These are phyloP conservation scores for Cyanidiococcus yangmingshanensis DNA, from an alignment of 23 red algal species.

Conservation along the genomic window DNA sequence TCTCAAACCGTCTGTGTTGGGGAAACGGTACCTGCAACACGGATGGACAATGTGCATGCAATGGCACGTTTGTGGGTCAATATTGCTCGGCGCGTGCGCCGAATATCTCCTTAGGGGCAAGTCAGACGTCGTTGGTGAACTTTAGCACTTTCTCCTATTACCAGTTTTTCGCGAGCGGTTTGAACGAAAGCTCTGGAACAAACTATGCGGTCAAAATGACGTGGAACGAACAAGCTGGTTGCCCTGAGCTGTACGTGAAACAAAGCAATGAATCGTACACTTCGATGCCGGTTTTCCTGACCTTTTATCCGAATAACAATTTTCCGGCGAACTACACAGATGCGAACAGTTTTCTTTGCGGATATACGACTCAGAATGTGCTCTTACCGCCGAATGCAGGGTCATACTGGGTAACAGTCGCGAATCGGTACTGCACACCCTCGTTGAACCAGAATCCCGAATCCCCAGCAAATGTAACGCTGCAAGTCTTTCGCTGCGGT, in stretches of 20 bases:
- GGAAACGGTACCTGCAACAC: background rate
- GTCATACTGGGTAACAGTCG: background rate
- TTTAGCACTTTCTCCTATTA: constrained; percentile 6
- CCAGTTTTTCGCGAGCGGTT: background rate
- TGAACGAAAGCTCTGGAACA: background rate
- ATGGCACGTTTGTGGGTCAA: background rate
- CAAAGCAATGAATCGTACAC: background rate
- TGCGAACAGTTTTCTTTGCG: background rate
- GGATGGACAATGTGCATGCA: background rate
- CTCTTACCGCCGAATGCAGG: background rate
- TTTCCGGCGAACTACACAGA: background rate
- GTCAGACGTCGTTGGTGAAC: background rate
- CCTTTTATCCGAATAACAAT: background rate
- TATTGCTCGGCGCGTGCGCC: background rate
- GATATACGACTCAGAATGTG: background rate
- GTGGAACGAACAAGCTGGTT: background rate
- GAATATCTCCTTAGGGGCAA: background rate
- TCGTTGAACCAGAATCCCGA: background rate
- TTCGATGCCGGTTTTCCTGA: background rate
- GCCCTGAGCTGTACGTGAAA: background rate
- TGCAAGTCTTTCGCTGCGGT: background rate
- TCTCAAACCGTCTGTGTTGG: background rate
- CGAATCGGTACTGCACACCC: background rate
- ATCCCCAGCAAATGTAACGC: background rate
- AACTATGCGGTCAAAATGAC: background rate